These are phyloP conservation scores for Paramecium primaurelia DNA, from an alignment of 73 alveolate genomes.

Conservation along the genomic window DNA sequence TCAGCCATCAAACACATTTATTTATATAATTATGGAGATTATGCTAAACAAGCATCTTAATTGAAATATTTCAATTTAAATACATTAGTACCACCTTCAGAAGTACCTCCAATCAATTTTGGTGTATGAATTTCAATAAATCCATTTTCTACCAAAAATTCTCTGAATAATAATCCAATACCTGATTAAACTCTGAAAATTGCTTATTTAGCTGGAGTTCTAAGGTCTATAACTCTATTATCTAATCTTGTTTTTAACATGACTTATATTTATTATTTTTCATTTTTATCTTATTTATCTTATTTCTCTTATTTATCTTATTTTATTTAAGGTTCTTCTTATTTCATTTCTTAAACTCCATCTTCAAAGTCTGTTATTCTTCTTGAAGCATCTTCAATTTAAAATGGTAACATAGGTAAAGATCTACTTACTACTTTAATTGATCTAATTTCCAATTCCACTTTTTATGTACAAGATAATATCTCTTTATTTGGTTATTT, in stretches of 20 bases:
- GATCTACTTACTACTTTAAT: slow-evolving; percentile 79
- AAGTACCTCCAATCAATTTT: slow-evolving; percentile 98
- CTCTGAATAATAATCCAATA: slow-evolving; percentile 95
- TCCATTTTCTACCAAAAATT: slow-evolving; percentile 77
- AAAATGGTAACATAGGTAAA: slow-evolving; percentile 91
- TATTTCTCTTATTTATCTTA: background rate
- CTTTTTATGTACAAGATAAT: slow-evolving; percentile 82
- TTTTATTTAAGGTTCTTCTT: background rate
- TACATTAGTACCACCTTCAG: slow-evolving; percentile 99
- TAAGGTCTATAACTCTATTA: slow-evolving; percentile 91
- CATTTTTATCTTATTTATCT: slow-evolving; percentile 9
- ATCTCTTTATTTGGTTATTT: slow-evolving; percentile 80
- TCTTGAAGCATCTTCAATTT: slow-evolving; percentile 95
- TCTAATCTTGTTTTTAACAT: slow-evolving; percentile 84
- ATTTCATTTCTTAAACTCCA: background rate
- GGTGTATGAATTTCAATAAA: slow-evolving; percentile 99
- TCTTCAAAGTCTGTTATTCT: slow-evolving; percentile 87
- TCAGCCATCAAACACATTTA: slow-evolving; percentile 99
- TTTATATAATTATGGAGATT: slow-evolving; percentile 99
- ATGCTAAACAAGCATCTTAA: slow-evolving; percentile 97
- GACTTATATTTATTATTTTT: slow-evolving; percentile 20
- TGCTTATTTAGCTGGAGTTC: slow-evolving; percentile 97
- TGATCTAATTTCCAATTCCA: slow-evolving; percentile 80
- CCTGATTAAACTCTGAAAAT: slow-evolving; percentile 92
- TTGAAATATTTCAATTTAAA: slow-evolving; percentile 95